Percentiles rank a stretch among this genome's conserved stretches.
Evolutionary conservation across 192 early-diverging fungal genomes (phyloP).

Genomic region (Mortierella antarctica): DNA sequence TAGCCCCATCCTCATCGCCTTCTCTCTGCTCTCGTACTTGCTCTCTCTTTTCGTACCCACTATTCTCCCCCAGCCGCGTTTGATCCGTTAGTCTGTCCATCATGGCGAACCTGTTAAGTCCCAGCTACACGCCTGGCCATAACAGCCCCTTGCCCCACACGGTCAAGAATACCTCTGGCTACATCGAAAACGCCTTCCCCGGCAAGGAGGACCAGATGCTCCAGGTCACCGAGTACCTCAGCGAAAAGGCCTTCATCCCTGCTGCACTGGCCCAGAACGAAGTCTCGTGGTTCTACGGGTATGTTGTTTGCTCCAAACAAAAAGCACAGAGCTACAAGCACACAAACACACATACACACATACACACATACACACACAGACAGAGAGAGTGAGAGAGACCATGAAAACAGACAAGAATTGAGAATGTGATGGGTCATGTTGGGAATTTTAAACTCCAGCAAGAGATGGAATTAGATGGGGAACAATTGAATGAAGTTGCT

Average conservation of each 20-base stretch:
- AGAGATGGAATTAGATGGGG: background rate
- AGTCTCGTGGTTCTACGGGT: conserved; percentile 97
- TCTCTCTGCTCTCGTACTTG: background rate
- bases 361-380: background rate
- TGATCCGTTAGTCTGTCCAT: background rate
- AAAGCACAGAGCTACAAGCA: no score
- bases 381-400: background rate
- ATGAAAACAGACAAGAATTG: background rate
- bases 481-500: background rate
- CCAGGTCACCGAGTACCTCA: conserved; percentile 84
- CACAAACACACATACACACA: no score
- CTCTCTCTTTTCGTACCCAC: background rate
- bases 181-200: conserved; percentile 86
- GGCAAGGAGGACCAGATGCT: conserved; percentile 95
- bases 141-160: conserved; percentile 35
- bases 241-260: conserved; percentile 90
- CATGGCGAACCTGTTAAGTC: conserved; percentile 27
- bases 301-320: no score
- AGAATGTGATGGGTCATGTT: background rate
- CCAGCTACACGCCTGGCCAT: conserved; percentile 23
- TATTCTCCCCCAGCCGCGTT: background rate
- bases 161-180: conserved; percentile 67
- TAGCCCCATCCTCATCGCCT: background rate
- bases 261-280: conserved; percentile 89
- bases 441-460: background rate